Evolutionary conservation across 2,329 filamentous ascomycete genomes (phyloP), one percentile per base, ranked within the genome.

Genomic region (Taxawa tesnikishii): DNA sequence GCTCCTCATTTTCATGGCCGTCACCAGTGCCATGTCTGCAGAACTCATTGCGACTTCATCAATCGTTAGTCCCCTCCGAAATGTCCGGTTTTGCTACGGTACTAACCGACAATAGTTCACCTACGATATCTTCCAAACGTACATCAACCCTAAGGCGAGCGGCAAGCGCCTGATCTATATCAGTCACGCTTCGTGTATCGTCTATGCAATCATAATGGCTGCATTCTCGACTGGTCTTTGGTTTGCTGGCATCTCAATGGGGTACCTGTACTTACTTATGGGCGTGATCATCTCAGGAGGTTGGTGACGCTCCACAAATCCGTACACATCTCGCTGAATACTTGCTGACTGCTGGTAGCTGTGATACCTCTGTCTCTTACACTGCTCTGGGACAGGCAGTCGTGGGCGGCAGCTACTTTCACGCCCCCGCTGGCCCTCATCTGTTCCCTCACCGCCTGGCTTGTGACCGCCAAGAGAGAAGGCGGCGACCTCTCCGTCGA

Each of bases 231-330:
- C 83, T 0, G 83, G 81, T 0, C 69, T 90, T 0, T 51, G 61
- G 42, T 64, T 63, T 40, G 59, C 59, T 14, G 59, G 55, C 13
- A 80, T 94, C 38, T 79, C 73, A 8, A 90, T 94, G 82, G 85
- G 84, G 8, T 92, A 87, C 47, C 65, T 92, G 3, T 92, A 92
- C 49, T 63, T 93, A 2, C 72, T 93, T 50, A 94, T 94, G 85
- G 87, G 85, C 6, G 81, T 85, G 31, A 83, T 94, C 47, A 90
- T 94, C 49, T 84, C 79, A 0, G 74, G 81, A 0, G n/a, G n/a
- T n/a, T n/a, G n/a, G n/a, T n/a, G n/a, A n/a, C n/a, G n/a, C n/a
- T n/a, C n/a, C n/a, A n/a, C n/a, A n/a, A 85, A n/a, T n/a, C n/a
- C n/a, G n/a, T n/a, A n/a, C n/a, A n/a, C n/a, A n/a, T n/a, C n/a